Evolutionary conservation across 1,284 basidiomycete species (phyloP).

Genomic region (Papiliotrema flavescens): DNA sequence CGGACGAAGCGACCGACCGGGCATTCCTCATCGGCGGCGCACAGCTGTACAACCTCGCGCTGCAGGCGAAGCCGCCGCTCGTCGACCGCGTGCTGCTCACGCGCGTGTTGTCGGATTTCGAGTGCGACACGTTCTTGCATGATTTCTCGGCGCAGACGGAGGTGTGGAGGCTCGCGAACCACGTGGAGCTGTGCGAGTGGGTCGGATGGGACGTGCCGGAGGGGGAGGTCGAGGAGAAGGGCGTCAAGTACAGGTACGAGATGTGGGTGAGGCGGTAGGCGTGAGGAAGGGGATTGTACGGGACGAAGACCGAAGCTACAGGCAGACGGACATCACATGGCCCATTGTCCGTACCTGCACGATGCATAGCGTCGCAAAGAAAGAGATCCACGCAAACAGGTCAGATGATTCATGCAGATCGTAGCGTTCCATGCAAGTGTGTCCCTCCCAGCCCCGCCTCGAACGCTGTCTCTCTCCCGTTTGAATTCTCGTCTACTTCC

Average conservation of each 20-base stretch:
- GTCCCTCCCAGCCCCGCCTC: too few relatives aligned
- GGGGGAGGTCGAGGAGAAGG: conserved; percentile 75
- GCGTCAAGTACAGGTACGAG: conserved; percentile 79
- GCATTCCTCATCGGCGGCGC: conserved; percentile 88
- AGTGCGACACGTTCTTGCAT: conserved; percentile 84
- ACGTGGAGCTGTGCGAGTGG: conserved; percentile 67
- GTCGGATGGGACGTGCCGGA: conserved; percentile 71
- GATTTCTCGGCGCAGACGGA: conserved; percentile 54
- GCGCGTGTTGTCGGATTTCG: conserved; percentile 68
- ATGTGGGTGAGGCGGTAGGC: conserved; percentile 64
- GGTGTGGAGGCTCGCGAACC: conserved; percentile 60
- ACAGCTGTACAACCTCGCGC: conserved; percentile 70
- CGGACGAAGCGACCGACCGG: conserved; percentile 23
- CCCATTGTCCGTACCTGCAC: too few relatives aligned
- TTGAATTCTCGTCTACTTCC: too few relatives aligned
- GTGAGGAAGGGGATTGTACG: background rate
- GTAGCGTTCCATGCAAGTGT: background rate
- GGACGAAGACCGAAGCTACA: background rate
- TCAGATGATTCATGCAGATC: background rate
- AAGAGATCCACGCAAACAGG: too few relatives aligned
- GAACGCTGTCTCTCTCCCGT: too few relatives aligned
- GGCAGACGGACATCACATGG: too few relatives aligned
- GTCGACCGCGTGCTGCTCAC: conserved; percentile 84
- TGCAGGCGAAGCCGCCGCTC: conserved; percentile 54
- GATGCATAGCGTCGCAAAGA: too few relatives aligned